These are phyloP conservation scores for Trichophyton schoenleinii DNA, from an alignment of 2,329 filamentous ascomycete genomes.

Conservation along the genomic window DNA sequence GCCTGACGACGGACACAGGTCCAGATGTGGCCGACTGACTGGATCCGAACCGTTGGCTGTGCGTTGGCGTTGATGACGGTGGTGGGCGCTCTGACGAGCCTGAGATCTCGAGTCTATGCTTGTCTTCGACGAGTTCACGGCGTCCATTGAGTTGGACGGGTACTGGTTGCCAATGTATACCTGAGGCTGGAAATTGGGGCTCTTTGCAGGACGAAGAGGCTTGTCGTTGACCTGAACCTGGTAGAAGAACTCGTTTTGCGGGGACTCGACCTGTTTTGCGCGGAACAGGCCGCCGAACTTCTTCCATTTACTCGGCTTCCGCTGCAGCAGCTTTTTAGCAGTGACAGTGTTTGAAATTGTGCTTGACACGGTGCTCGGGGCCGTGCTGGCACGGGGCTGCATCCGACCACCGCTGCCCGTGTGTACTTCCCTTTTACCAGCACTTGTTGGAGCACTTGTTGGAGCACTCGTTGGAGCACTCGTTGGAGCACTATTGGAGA, in stretches of 20 bases:
- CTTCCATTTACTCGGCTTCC: constrained; percentile 36
- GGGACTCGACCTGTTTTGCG: constrained; percentile 18
- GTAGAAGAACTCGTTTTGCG: constrained; percentile 20
- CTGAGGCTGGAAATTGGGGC: constrained; percentile 4
- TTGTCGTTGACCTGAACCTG: constrained; percentile 18
- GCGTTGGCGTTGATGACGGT: not conserved
- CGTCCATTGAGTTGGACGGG: not conserved
- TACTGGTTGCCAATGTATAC: constrained; percentile 2
- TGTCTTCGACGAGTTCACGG: not conserved
- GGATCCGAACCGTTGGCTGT: not conserved
- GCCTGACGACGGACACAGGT: not conserved
- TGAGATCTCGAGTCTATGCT: not conserved
- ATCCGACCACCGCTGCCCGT: not conserved
- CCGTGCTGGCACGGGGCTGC: not conserved
- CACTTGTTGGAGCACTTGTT: not conserved
- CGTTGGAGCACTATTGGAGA: not conserved
- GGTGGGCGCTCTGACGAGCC: not conserved
- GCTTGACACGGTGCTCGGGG: not conserved
- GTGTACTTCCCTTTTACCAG: not conserved
- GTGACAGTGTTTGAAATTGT: not conserved
- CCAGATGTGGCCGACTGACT: not conserved
- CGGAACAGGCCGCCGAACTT: constrained; percentile 35
- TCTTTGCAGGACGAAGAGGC: constrained; percentile 11
- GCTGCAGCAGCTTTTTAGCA: constrained; percentile 14
- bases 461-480: no score